A percentile compares a stretch with the other conserved stretches of the same genome.
Conservation (phyloP, 176 grass and related monocot species). For the Avena atlantica region DNA sequence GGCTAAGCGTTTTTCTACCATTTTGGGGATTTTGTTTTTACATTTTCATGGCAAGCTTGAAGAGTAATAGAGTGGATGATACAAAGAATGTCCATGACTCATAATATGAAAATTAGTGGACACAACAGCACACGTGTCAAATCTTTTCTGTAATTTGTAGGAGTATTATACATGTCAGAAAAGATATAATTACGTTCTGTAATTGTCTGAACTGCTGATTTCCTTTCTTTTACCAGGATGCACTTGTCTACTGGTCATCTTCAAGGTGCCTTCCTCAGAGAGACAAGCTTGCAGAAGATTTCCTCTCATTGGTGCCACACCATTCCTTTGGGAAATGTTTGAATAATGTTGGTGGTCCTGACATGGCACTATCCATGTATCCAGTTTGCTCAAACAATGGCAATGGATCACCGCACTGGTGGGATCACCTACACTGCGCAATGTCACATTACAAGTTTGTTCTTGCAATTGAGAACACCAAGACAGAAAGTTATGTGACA, state of each 20-base stretch:
- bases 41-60: neutral
- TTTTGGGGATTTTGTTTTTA: neutral
- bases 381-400: slow-evolving; percentile 62
- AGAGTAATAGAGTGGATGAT: slow-evolving; percentile 19
- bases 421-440: slow-evolving; percentile 84
- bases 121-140: neutral
- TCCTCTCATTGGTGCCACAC: slow-evolving; percentile 68
- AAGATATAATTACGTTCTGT: neutral
- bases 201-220: slow-evolving; percentile 36
- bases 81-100: neutral
- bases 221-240: slow-evolving; percentile 61
- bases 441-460: slow-evolving; percentile 99
- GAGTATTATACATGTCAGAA: neutral
- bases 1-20: neutral
- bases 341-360: slow-evolving; percentile 83
- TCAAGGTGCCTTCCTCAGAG: slow-evolving; percentile 82
- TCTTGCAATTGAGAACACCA: slow-evolving; percentile 95
- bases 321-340: slow-evolving; percentile 94
- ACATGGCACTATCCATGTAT: slow-evolving; percentile 75
- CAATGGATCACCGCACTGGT: slow-evolving; percentile 65
- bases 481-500: slow-evolving; percentile 85
- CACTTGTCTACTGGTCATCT: slow-evolving; percentile 94
- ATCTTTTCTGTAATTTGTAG: neutral
- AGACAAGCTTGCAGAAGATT: slow-evolving; percentile 67
- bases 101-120: slow-evolving; percentile 1